These are phyloP conservation scores for Plasmodium gonderi DNA, from an alignment of 169 alveolate species.

Conservation along the genomic window DNA sequence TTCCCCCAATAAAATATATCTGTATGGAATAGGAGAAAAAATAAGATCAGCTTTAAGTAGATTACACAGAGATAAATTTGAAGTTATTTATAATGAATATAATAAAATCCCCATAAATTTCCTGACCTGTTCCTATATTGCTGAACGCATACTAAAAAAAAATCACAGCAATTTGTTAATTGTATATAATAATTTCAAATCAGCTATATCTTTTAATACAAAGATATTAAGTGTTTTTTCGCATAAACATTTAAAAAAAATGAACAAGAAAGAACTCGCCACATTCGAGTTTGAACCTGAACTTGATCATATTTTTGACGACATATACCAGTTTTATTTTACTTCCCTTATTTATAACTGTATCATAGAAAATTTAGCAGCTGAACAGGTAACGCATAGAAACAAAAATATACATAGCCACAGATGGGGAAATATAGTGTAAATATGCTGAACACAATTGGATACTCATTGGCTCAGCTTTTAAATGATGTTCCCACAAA, in stretches of 20 bases:
- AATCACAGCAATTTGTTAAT: conserved; percentile 82
- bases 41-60: conserved; percentile 81
- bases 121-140: conserved; percentile 51
- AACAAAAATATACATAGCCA: neutral
- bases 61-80: conserved; percentile 77
- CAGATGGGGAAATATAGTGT: neutral
- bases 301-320: conserved; percentile 79
- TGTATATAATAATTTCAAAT: conserved; percentile 87
- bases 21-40: conserved; percentile 82
- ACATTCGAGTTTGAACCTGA: conserved; percentile 86
- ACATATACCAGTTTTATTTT: conserved; percentile 83
- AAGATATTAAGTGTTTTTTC: conserved; percentile 80
- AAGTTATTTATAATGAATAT: conserved; percentile 68
- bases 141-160: conserved; percentile 78
- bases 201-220: conserved; percentile 89
- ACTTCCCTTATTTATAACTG: conserved; percentile 83
- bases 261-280: conserved; percentile 81
- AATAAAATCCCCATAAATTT: conserved; percentile 58
- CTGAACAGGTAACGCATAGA: conserved; percentile 76
- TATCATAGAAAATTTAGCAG: conserved; percentile 82
- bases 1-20: conserved; percentile 60
- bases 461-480: too few relatives aligned
- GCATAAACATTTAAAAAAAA: conserved; percentile 78
- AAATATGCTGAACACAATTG: too few relatives aligned
- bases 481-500: too few relatives aligned